Evolutionary conservation across 2,329 filamentous ascomycete genomes (phyloP).

Genomic region (Pestalotiopsis sp.): DNA sequence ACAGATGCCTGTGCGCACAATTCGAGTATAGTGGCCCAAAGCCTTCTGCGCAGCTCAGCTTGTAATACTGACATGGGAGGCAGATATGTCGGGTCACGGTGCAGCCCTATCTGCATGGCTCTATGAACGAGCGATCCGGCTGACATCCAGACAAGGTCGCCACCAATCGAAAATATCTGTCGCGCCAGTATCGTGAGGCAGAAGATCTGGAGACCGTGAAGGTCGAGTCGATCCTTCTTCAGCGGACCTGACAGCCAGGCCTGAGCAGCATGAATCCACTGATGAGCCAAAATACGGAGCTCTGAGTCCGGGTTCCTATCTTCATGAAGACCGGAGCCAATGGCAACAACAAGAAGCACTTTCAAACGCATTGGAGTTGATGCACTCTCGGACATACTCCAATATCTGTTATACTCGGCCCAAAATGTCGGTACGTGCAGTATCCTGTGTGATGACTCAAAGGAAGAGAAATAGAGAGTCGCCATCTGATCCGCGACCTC

Average conservation of each 20-base stretch:
- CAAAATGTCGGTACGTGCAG: constrained; percentile 56
- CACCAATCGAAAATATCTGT: constrained; percentile 44
- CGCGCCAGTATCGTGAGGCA: constrained; percentile 42
- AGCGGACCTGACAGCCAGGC: constrained; percentile 43
- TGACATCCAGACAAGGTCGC: constrained; percentile 44
- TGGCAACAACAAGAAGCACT: constrained; percentile 42
- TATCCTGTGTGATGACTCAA: constrained; percentile 54
- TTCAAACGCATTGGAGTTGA: constrained; percentile 32
- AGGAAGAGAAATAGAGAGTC: constrained; percentile 50
- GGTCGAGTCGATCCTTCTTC: constrained; percentile 38
- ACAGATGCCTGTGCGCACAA: constrained; percentile 40
- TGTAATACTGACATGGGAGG: constrained; percentile 30
- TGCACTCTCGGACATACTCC: constrained; percentile 37
- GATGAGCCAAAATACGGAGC: constrained; percentile 30
- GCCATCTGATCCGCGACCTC: constrained; percentile 43
- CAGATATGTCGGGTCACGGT: constrained; percentile 44
- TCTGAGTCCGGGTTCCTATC: constrained; percentile 23
- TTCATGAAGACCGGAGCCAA: constrained; percentile 39
- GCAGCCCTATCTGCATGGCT: constrained; percentile 49
- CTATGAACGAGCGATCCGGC: constrained; percentile 41
- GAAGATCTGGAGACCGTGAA: constrained; percentile 41
- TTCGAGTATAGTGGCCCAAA: constrained; percentile 49
- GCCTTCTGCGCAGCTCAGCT: constrained; percentile 41
- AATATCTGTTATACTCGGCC: constrained; percentile 50
- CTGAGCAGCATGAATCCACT: constrained; percentile 45